phyloP scores from a whole-genome alignment of 345 rosid species.

The Cardiospermum halicacabum region DNA sequence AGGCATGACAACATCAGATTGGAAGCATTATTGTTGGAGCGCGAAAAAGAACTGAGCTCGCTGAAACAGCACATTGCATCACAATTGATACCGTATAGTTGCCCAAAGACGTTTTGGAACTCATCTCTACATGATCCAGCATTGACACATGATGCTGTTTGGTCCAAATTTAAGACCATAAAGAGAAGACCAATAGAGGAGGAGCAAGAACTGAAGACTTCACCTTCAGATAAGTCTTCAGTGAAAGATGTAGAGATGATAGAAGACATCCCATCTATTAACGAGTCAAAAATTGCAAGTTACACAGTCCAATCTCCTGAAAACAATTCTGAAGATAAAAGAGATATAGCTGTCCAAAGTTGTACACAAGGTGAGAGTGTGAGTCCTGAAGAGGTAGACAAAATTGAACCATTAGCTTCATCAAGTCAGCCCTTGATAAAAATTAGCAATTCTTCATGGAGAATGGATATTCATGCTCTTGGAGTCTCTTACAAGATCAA shows the following conservation, averaged over 20 bases:
- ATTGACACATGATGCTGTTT: conserved; percentile 22
- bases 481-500: conserved; percentile 92
- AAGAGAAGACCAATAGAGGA: conserved; percentile 32
- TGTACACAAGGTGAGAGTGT: conserved; percentile 24
- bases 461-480: conserved; percentile 90
- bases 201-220: conserved; percentile 30
- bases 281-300: conserved; percentile 13
- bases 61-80: conserved; percentile 38
- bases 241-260: conserved; percentile 28
- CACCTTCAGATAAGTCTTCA: conserved; percentile 17
- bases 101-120: conserved; percentile 28
- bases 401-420: conserved; percentile 21
- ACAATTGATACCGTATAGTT: conserved; percentile 26
- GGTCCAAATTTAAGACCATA: conserved; percentile 33
- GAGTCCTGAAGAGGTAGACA: conserved; percentile 20
- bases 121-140: conserved; percentile 28
- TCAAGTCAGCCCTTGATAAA: conserved; percentile 28
- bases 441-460: conserved; percentile 47
- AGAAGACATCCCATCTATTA: conserved; percentile 17
- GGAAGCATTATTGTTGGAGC: conserved; percentile 41
- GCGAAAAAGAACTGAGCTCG: conserved; percentile 46
- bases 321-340: conserved; percentile 44
- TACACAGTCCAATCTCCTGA: conserved; percentile 50
- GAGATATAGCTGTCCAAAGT: conserved; percentile 21
- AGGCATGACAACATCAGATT: conserved; percentile 51